A percentile compares a stretch with the other conserved stretches of the same genome.
Conservation (phyloP, 257 asterid genomes). For the Solanum neorickii region DNA sequence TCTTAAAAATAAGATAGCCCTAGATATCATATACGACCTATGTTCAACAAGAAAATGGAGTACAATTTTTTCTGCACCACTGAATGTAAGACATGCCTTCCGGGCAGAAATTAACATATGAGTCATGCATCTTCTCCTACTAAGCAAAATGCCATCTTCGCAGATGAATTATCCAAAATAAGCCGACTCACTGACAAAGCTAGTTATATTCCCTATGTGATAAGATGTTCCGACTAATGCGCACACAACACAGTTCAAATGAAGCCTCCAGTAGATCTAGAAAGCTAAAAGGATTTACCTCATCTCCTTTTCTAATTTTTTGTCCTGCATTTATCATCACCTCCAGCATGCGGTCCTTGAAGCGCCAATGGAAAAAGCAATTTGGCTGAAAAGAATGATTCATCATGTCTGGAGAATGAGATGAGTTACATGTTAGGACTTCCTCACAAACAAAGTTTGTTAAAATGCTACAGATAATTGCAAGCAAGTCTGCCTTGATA, state of each 20-base stretch:
- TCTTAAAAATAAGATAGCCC: neutral
- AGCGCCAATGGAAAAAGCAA: constrained; percentile 98
- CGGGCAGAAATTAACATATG: neutral
- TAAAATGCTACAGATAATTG: neutral
- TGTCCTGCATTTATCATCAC: constrained; percentile 98
- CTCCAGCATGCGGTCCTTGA: constrained; percentile 97
- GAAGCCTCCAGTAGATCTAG: neutral
- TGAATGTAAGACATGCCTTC: neutral
- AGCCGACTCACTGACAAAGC: neutral
- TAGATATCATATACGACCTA: neutral
- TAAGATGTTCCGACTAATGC: neutral
- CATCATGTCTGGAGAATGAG: constrained; percentile 59
- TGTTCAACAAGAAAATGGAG: neutral
- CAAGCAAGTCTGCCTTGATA: neutral
- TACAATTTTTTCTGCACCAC: neutral
- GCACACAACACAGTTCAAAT: neutral
- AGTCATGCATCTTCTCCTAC: neutral
- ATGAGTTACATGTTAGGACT: neutral
- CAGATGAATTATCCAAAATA: neutral
- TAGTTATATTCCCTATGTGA: neutral
- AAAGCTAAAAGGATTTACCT: constrained; percentile 34
- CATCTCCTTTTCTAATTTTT: constrained; percentile 73
- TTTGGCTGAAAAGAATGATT: constrained; percentile 92
- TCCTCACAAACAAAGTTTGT: neutral
- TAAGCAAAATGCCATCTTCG: neutral